Evolutionary conservation across 2,329 filamentous ascomycete genomes (phyloP), one percentile per base, ranked within the genome.

Genomic region (Neopestalotiopsis sp.): DNA sequence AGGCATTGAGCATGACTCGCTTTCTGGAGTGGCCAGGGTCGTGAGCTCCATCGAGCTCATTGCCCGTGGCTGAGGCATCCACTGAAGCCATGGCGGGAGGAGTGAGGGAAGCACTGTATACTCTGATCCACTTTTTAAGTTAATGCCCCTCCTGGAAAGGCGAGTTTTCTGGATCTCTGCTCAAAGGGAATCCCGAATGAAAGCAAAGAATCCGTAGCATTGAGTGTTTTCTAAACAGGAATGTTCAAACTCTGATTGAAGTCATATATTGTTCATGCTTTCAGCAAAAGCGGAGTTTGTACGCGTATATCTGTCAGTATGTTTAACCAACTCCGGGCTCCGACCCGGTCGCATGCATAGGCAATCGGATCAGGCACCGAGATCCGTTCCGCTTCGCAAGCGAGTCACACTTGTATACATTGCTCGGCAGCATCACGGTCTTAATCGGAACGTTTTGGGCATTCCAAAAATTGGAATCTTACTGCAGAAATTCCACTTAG

Each of bases 1-100:
- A 91, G 2, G 89, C 89, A 79, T 91, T 91, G 63, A 91, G 80
- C 5, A 91, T 74, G 12, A 91, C 89, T 38, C 86, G 82, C 72
- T 87, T 88, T 74, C 84, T 86, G 20, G n/a, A 13, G n/a, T 66
- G 34, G 4, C 28, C 64, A 9, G 30, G 32, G 20, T 57, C 42
- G 30, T 66, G 63, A 56, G 34, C 17, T 30, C 17, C 61, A 24
- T 63, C 12, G 17, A n/a, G 20, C 30, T 20, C 32, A 17, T n/a
- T 28, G 17, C 34, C 45, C 6, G 45, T 53, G n/a, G 14, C 45
- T n/a, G 45, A 53, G 17, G 9, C 17, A 53, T 53, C 45, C 7
- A 17, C 3, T 30, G 62, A 30, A 45, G 62, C 62, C 62, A 65
- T 64, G 40, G 38, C 24, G 14, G 20, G 38, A 10, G 34, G n/a